phyloP scores from a whole-genome alignment of 805 yeast species.

The Cyberlindnera mycetangii region DNA sequence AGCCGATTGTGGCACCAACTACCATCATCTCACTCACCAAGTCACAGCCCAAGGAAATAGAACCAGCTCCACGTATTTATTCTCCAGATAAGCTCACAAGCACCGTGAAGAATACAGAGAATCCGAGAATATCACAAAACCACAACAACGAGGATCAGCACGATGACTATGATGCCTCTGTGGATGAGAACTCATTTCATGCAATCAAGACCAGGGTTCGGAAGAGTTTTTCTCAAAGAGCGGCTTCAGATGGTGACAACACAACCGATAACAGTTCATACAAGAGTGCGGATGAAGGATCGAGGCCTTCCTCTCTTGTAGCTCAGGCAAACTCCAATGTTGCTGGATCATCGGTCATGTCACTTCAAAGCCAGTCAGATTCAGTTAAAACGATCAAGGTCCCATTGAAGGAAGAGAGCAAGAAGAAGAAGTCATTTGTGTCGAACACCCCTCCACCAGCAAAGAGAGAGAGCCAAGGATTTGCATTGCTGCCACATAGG shows the following conservation, averaged over 20 bases:
- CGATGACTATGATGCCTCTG: slow-evolving; percentile 20
- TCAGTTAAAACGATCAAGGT: slow-evolving; percentile 20
- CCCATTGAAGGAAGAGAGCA: slow-evolving; percentile 22
- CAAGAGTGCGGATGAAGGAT: slow-evolving; percentile 24
- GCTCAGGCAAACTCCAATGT: slow-evolving; percentile 15
- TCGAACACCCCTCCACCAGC: slow-evolving; percentile 22
- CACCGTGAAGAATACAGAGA: background rate
- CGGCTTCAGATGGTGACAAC: slow-evolving; percentile 10
- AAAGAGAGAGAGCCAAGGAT: slow-evolving; percentile 29
- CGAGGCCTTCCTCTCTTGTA: slow-evolving; percentile 16
- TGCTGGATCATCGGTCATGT: slow-evolving; percentile 1
- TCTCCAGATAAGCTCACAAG: background rate
- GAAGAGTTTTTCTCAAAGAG: slow-evolving; percentile 41
- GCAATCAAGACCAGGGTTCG: slow-evolving; percentile 46
- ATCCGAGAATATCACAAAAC: background rate
- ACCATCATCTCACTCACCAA: background rate
- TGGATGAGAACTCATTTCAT: slow-evolving; percentile 41
- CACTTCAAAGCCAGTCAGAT: slow-evolving; percentile 1
- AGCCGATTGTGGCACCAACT: background rate
- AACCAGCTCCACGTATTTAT: slow-evolving; percentile 1
- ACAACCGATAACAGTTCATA: slow-evolving; percentile 19
- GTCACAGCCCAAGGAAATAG: background rate
- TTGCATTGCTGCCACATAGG: slow-evolving; percentile 30
- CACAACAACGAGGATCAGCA: slow-evolving; percentile 7
- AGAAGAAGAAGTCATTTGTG: slow-evolving; percentile 3